Evolutionary conservation across 768 basidiomycete genomes (phyloP), one percentile per base, ranked within the genome.

Genomic region (Leccinum boreale): DNA sequence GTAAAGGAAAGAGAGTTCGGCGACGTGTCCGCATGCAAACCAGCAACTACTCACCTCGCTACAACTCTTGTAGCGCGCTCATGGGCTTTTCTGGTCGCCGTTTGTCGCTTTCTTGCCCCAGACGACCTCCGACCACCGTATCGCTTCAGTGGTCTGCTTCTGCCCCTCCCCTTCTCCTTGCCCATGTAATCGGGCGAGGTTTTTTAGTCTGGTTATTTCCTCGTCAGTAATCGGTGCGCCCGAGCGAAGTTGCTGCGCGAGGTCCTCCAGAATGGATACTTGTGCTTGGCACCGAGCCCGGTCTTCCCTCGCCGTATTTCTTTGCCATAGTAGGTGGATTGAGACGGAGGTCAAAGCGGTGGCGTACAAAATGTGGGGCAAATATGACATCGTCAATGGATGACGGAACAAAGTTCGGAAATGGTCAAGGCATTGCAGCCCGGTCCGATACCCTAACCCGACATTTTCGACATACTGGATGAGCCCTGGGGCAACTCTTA

Each of bases 331-430:
- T 26, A 87, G 74, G 70, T 90, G 87, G 56, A 87, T 83, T 28
- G 86, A 83, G 58, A 89, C 69, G 23, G 87, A 87, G 49, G 81
- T 83, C 63, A 88, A 75, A 9, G 85, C 86, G 48, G 85, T 73
- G 31, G 86, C 82, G 69, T 83, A 89, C 60, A 89, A 53, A 53
- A 86, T 74, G 63, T 89, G 86, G 28, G 84, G 85, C 57, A 86
- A 66, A 73, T 88, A 89, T 28, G 56, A 54, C 73, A 74, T 74
- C 3, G 17, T 14, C 47, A n/a, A 23, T 8, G 44, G 12, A 36
- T 17, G 21, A 51, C 17, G 10, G 31, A 17, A 21, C 21, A 58
- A 35, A 28, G 39, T 15, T 8, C 12, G 5, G 1, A 5, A 53
- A 36, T 24, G 24, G 6, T 3, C 8, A 17, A 33, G 28, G 29